phyloP scores from a whole-genome alignment of 768 basidiomycete species.

The Suillus spraguei region DNA sequence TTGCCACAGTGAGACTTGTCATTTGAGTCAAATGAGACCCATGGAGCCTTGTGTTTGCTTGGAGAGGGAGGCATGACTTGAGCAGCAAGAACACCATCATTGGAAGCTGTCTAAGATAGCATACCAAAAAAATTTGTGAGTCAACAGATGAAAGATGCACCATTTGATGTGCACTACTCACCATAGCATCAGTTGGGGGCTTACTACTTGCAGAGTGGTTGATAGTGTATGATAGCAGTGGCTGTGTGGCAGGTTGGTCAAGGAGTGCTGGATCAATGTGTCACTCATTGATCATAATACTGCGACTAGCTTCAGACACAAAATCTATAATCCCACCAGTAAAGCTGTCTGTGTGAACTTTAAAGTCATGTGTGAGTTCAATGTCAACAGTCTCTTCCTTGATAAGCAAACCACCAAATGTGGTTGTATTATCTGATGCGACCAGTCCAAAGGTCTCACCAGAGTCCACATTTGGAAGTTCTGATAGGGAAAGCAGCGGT shows the following conservation, averaged over 20 bases:
- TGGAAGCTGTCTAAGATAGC: no score
- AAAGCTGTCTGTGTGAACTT: not conserved
- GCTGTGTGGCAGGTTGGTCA: not conserved
- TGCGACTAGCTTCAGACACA: not conserved
- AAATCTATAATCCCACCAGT: not conserved
- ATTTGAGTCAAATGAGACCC: no score
- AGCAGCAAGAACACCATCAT: no score
- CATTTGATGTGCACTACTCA: no score
- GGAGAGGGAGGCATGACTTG: no score
- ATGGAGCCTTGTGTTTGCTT: no score
- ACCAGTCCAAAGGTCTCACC: slow-evolving; percentile 20
- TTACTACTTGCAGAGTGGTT: no score
- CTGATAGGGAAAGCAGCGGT: not conserved
- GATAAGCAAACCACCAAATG: slow-evolving; percentile 9
- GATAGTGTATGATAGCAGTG: no score
- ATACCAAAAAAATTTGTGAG: no score
- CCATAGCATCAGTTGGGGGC: no score
- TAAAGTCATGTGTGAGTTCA: not conserved
- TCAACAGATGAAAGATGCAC: no score
- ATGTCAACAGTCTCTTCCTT: slow-evolving; percentile 7
- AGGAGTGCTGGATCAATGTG: slow-evolving; percentile 7
- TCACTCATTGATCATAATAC: slow-evolving; percentile 4
- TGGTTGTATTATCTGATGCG: not conserved
- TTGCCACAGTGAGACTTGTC: no score
- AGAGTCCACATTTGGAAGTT: slow-evolving; percentile 10